These are phyloP conservation scores for Ilyonectria destructans DNA, from an alignment of 2,329 filamentous ascomycete genomes.

Conservation along the genomic window DNA sequence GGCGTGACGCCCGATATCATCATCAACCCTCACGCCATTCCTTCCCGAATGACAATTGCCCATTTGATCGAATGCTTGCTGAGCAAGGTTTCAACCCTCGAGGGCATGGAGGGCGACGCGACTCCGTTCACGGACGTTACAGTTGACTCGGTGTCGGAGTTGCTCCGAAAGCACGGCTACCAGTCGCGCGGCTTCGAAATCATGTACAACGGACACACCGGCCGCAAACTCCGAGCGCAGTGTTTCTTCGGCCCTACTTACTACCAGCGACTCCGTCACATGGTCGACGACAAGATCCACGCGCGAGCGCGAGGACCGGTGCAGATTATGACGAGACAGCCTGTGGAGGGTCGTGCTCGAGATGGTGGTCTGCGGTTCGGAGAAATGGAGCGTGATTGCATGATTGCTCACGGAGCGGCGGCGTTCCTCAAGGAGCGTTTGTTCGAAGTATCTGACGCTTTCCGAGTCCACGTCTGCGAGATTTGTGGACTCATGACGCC, in stretches of 20 bases:
- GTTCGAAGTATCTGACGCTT: constrained; percentile 98
- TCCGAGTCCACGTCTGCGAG: constrained; percentile 98
- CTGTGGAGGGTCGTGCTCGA: constrained; percentile 97
- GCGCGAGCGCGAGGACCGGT: constrained; percentile 97
- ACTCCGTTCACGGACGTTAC: constrained; percentile 99
- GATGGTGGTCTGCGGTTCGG: constrained; percentile 99
- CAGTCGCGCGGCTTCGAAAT: constrained; percentile 98
- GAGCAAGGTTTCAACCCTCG: constrained; percentile 94
- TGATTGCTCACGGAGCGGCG: constrained; percentile 99
- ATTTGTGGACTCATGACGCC: constrained; percentile 99
- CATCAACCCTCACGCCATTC: constrained; percentile 99
- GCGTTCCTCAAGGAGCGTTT: constrained; percentile 97
- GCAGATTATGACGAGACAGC: constrained; percentile 97
- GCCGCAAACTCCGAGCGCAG: constrained; percentile 92
- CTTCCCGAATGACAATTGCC: constrained; percentile 99
- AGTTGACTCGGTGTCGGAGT: constrained; percentile 90
- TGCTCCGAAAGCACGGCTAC: constrained; percentile 92
- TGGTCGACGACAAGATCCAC: constrained; percentile 99
- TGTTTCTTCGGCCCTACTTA: constrained; percentile 98
- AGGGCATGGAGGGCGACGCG: constrained; percentile 96
- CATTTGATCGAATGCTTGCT: constrained; percentile 99
- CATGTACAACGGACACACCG: constrained; percentile 99
- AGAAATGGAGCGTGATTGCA: constrained; percentile 99
- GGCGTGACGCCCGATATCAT: constrained; percentile 96
- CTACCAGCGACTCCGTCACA: constrained; percentile 98